Conservation (phyloP, 176 grass and related monocot genomes). For the Rhynchospora breviuscula region DNA sequence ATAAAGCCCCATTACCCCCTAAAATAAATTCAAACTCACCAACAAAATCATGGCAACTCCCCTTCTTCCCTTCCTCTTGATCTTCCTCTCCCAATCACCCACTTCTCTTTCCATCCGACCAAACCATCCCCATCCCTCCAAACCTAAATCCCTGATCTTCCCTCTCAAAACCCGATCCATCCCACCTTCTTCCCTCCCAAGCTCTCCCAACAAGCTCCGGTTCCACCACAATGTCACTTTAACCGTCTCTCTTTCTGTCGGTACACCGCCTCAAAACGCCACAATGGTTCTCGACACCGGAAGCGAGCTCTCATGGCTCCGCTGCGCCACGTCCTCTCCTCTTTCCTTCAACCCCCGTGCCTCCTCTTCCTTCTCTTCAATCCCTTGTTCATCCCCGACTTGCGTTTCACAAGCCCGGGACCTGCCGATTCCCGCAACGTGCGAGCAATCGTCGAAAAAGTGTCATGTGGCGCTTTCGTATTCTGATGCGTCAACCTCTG, state of each 20-base stretch:
- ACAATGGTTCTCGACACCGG: conserved; percentile 93
- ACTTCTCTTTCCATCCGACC: conserved; percentile 20
- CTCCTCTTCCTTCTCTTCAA: conserved; percentile 55
- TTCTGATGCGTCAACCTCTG: conserved; percentile 73
- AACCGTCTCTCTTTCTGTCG: conserved; percentile 72
- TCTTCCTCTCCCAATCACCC: conserved; percentile 6
- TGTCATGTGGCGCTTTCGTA: conserved; percentile 74
- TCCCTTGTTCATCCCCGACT: conserved; percentile 65
- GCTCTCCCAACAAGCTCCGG: conserved; percentile 68
- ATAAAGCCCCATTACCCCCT: neutral
- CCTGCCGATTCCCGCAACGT: conserved; percentile 56
- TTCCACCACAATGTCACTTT: conserved; percentile 96
- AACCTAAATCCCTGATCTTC: conserved; percentile 35
- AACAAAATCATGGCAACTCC: conserved; percentile 31
- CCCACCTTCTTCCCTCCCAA: conserved; percentile 37
- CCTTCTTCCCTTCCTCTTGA: conserved; percentile 16
- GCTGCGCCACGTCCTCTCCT: conserved; percentile 24
- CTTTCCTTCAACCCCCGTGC: conserved; percentile 32
- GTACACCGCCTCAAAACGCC: conserved; percentile 79
- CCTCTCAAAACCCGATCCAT: conserved; percentile 47
- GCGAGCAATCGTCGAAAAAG: conserved; percentile 42
- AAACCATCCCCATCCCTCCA: neutral
- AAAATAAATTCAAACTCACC: conserved; percentile 8
- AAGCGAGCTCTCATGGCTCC: conserved; percentile 95
- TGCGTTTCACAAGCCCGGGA: conserved; percentile 48